Evolutionary conservation across 2,329 filamentous ascomycete species (phyloP), one percentile per base, ranked within the genome.

Genomic region (Calonectria hongkongensis): DNA sequence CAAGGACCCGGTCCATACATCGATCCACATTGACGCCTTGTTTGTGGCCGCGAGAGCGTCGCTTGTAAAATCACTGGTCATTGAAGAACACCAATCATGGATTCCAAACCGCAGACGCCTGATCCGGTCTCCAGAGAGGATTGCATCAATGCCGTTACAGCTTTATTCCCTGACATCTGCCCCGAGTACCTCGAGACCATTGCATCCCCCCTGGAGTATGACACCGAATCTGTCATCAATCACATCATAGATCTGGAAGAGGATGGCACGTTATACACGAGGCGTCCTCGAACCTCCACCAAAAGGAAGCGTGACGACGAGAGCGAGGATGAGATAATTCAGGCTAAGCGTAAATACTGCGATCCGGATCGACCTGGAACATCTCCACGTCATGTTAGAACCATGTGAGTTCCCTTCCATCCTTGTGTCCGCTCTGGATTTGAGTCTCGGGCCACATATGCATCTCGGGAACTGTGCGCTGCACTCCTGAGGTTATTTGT

Each of bases 111-210:
- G 33, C 68, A 66, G 12, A 51, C 51, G 9, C 43, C 43, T 3
- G 39, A 66, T 47, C 47, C 50, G n/a, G 36, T 18, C 16, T n/a
- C 41, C 16, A 66, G 72, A 58, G 68, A 76, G 6, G 48, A 36
- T 16, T 80, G 76, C 27, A 39, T 77, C 7, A 54, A 71, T 30
- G 47, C 54, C n/a, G 74, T 81, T 28, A 51, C 60, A 10, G 56
- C 69, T 5, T 60, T 88, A 10, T 88, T 89, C 70, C 86, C 87
- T 0, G 85, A 89, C 48, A 87, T 89, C 2, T 88, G 86, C 70
- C 81, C 78, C 0, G 72, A 83, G 0, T 86, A 84, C 67, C 79
- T 89, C 15, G 70, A 78, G 7, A 56, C 72, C 5, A 68, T 85
- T 5, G 80, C 80, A 3, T 39, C 66, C 0, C 72, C 81, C 36